Percentiles rank a stretch among this genome's conserved stretches.
These are phyloP conservation scores for Rhizomucor miehei DNA, from an alignment of 371 early-diverging fungal species.

Conservation along the genomic window DNA sequence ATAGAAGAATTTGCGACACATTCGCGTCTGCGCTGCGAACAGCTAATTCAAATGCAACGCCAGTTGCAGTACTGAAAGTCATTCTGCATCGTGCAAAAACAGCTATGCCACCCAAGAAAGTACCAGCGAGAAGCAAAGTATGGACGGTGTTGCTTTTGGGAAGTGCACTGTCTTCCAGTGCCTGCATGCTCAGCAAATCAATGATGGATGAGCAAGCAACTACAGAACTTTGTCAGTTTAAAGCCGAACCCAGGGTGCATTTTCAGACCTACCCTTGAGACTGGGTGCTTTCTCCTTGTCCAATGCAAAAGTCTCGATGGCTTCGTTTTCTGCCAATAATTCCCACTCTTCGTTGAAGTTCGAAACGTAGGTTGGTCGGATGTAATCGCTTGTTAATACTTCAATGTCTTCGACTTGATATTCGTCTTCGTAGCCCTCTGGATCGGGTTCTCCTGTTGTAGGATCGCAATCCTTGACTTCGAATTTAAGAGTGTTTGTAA, in stretches of 20 bases:
- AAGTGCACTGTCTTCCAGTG: constrained; percentile 68
- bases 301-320: constrained; percentile 84
- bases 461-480: constrained; percentile 95
- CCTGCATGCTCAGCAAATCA: constrained; percentile 84
- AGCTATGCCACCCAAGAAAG: constrained; percentile 75
- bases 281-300: constrained; percentile 66
- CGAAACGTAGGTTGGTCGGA: constrained; percentile 80
- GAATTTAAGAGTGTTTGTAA: constrained; percentile 87
- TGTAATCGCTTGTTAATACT: constrained; percentile 82
- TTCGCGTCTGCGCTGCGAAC: constrained; percentile 71
- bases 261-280: constrained; percentile 47
- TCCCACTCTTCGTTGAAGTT: constrained; percentile 79
- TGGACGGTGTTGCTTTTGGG: constrained; percentile 83
- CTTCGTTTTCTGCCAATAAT: constrained; percentile 66
- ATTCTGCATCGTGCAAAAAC: constrained; percentile 82
- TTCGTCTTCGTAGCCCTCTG: constrained; percentile 94
- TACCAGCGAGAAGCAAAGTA: constrained; percentile 82
- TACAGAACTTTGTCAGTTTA: constrained; percentile 17
- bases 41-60: constrained; percentile 90
- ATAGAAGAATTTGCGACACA: constrained; percentile 73
- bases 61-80: constrained; percentile 79
- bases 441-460: constrained; percentile 83
- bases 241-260: constrained; percentile 1
- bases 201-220: constrained; percentile 66
- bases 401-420: constrained; percentile 91